phyloP scores from a whole-genome alignment of 768 basidiomycete genomes.

The Trametes cinnabarina region DNA sequence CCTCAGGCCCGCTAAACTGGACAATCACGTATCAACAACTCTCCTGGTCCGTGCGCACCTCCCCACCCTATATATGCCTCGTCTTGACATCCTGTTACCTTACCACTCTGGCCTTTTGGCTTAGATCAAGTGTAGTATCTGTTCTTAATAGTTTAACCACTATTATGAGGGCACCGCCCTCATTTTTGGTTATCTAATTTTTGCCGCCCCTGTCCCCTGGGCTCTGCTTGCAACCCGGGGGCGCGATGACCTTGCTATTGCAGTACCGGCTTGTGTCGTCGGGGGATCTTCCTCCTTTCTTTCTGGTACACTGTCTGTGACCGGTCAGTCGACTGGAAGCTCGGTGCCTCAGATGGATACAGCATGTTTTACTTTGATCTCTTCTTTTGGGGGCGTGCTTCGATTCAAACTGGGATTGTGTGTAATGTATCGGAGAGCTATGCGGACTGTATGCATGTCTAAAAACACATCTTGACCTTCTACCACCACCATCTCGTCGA shows the following conservation, averaged over 20 bases:
- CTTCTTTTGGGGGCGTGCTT: too few relatives aligned
- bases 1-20: too few relatives aligned
- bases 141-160: constrained; percentile 57
- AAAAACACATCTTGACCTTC: too few relatives aligned
- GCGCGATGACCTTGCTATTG: constrained; percentile 33
- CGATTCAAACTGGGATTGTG: too few relatives aligned
- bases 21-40: constrained; percentile 7
- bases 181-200: constrained; percentile 37
- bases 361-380: neutral
- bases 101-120: constrained; percentile 63
- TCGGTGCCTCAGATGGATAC: constrained; percentile 11
- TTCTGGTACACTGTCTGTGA: constrained; percentile 3
- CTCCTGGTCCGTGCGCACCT: constrained; percentile 14
- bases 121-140: constrained; percentile 81
- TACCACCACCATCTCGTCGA: too few relatives aligned
- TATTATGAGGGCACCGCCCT: constrained; percentile 37
- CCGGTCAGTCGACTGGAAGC: constrained; percentile 11
- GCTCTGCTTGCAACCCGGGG: constrained; percentile 32
- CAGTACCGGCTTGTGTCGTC: constrained; percentile 34
- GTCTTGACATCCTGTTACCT: constrained; percentile 19
- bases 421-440: too few relatives aligned
- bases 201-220: constrained; percentile 31
- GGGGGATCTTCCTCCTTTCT: constrained; percentile 24
- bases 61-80: constrained; percentile 2
- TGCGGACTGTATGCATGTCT: too few relatives aligned